Evolutionary conservation across 352 stramenopile species (phyloP).

Genomic region (Phytophthora ramorum): DNA sequence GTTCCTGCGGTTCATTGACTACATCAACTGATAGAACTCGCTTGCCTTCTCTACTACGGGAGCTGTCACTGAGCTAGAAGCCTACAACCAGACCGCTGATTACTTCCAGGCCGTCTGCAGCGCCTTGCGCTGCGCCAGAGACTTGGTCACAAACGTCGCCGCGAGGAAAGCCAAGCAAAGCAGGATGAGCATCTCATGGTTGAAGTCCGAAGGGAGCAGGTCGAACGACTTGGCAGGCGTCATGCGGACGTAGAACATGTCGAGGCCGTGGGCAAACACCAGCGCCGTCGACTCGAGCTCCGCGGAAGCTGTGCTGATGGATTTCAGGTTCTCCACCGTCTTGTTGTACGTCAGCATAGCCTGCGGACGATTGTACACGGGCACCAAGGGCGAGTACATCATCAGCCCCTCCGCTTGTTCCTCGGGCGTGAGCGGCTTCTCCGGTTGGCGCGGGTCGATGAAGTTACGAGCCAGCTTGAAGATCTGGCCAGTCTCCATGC

Average conservation of each 20-base stretch:
- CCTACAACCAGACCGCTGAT: constrained; percentile 1
- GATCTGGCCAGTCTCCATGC: constrained; percentile 93
- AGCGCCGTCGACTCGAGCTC: constrained; percentile 96
- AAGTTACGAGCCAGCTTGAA: constrained; percentile 93
- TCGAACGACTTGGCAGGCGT: constrained; percentile 96
- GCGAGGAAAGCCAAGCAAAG: constrained; percentile 90
- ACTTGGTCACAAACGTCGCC: constrained; percentile 71
- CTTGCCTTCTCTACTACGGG: constrained; percentile 20
- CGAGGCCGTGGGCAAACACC: constrained; percentile 93
- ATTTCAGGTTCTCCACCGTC: constrained; percentile 82
- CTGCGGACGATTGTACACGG: constrained; percentile 85
- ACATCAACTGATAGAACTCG: constrained; percentile 4
- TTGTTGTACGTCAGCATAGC: constrained; percentile 93
- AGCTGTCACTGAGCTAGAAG: constrained; percentile 2
- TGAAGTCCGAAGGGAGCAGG: constrained; percentile 96
- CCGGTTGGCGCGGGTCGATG: constrained; percentile 94
- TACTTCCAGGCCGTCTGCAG: constrained; percentile 88
- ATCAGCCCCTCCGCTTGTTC: constrained; percentile 85
- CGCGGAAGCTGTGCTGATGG: constrained; percentile 71
- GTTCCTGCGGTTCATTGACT: constrained; percentile 7
- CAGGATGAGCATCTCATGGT: constrained; percentile 93
- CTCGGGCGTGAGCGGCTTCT: constrained; percentile 89
- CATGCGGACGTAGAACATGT: constrained; percentile 95
- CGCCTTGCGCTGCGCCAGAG: constrained; percentile 74
- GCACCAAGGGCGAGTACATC: constrained; percentile 92